phyloP scores from a whole-genome alignment of 176 grass and related monocot species.

The Pontederia crassipes region DNA sequence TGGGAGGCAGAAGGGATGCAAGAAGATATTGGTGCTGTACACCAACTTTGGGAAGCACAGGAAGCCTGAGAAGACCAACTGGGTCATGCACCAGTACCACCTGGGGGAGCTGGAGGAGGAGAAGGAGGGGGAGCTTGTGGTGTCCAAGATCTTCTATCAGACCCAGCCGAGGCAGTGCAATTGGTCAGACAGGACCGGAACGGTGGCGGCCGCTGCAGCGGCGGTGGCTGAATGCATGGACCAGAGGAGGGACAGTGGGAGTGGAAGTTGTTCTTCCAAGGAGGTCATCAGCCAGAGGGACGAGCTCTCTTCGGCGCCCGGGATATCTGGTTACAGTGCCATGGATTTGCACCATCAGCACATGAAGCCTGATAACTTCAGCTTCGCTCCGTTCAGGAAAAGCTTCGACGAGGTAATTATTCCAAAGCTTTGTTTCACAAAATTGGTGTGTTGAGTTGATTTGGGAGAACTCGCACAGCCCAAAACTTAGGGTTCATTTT shows the following conservation, averaged over 20 bases:
- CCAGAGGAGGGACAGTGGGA: constrained; percentile 66
- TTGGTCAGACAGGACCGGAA: constrained; percentile 43
- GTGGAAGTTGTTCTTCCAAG: constrained; percentile 77
- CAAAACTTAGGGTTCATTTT: constrained; percentile 3
- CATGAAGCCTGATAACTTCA: constrained; percentile 77
- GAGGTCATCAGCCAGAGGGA: constrained; percentile 26
- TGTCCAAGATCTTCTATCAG: constrained; percentile 99
- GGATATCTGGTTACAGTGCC: constrained; percentile 35
- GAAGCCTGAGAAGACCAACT: constrained; percentile 99
- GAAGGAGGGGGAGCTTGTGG: constrained; percentile 94
- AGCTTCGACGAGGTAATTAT: constrained; percentile 75
- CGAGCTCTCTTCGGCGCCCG: constrained; percentile 17
- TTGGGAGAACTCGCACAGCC: constrained; percentile 9
- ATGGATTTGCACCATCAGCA: constrained; percentile 22
- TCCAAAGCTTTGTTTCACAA: constrained; percentile 5
- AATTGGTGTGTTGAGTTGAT: background rate
- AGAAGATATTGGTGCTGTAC: constrained; percentile 98
- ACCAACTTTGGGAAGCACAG: constrained; percentile 96
- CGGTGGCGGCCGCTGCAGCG: background rate
- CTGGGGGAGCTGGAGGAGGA: constrained; percentile 91
- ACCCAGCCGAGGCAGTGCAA: constrained; percentile 89
- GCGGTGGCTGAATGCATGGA: constrained; percentile 23
- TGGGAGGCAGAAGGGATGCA: constrained; percentile 81
- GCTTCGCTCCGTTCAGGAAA: constrained; percentile 74
- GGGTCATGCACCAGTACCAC: constrained; percentile 99